A percentile compares a stretch with the other conserved stretches of the same genome.
Evolutionary conservation across 176 grass and related monocot genomes (phyloP).

Genomic region (Cenchrus fungigraminus): DNA sequence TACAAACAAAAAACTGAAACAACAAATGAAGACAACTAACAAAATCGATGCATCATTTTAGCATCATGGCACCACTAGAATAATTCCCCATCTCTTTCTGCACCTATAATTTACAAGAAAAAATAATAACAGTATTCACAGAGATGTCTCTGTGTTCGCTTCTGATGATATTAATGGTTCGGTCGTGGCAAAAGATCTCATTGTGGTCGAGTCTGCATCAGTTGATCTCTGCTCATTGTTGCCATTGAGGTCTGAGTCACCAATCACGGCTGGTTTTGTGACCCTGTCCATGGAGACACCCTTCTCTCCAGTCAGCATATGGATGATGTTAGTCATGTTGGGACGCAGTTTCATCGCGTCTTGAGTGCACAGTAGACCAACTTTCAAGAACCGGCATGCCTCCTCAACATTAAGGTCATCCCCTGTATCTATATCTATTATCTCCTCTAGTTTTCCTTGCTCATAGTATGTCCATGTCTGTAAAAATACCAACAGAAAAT

Average conservation of each 20-base stretch:
- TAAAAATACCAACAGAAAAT: conserved; percentile 40
- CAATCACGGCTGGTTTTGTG: conserved; percentile 63
- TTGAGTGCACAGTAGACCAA: conserved; percentile 82
- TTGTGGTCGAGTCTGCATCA: background rate
- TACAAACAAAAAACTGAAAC: background rate
- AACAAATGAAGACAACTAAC: background rate
- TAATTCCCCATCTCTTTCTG: background rate
- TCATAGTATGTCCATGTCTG: conserved; percentile 72
- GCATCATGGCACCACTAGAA: background rate
- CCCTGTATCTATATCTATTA: conserved; percentile 70
- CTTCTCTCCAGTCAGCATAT: conserved; percentile 69
- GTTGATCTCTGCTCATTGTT: conserved; percentile 26
- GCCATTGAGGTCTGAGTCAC: conserved; percentile 54
- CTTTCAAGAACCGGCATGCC: conserved; percentile 73
- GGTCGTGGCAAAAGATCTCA: conserved; percentile 33
- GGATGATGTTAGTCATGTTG: conserved; percentile 57
- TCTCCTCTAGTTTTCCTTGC: conserved; percentile 53
- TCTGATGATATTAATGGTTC: conserved; percentile 42
- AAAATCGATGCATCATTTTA: background rate
- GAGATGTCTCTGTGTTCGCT: conserved; percentile 24
- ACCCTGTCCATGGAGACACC: conserved; percentile 56
- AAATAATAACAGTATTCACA: background rate
- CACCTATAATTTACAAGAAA: background rate
- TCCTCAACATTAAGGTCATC: conserved; percentile 65
- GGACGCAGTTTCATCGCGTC: conserved; percentile 76